Conservation (phyloP, 441 rosid species). For the Populus hybrid region DNA sequence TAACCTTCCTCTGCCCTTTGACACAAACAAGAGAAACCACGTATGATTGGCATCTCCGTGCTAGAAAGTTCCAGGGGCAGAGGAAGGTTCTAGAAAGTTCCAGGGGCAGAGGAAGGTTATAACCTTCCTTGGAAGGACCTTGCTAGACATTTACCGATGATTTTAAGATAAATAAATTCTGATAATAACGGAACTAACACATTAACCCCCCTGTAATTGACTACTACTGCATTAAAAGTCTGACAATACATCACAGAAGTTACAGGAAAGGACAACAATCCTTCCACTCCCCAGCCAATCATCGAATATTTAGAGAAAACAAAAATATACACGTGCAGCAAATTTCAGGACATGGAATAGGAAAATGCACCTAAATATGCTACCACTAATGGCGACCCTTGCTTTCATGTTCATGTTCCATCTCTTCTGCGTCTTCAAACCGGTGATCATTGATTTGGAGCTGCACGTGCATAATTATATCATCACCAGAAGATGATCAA, state of each 20-base stretch:
- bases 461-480: constrained; percentile 36
- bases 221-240: background rate
- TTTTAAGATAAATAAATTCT: no score
- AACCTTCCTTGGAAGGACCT: background rate
- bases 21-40: no score
- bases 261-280: background rate
- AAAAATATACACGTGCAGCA: background rate
- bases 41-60: background rate
- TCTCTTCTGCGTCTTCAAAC: constrained; percentile 94
- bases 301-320: background rate
- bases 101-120: no score
- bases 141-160: background rate
- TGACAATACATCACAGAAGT: background rate
- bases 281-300: background rate
- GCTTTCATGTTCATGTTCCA: constrained; percentile 43
- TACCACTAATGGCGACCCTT: constrained; percentile 7
- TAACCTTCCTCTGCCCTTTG: background rate
- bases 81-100: no score
- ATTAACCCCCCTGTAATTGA: background rate
- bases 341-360: no score
- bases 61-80: no score
- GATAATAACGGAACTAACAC: background rate
- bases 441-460: constrained; percentile 80
- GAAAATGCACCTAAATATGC: background rate
- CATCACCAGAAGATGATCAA: background rate